Base-by-base conservation (phyloP, 371 early-diverging fungal species). In the Mucor sp. region DNA sequence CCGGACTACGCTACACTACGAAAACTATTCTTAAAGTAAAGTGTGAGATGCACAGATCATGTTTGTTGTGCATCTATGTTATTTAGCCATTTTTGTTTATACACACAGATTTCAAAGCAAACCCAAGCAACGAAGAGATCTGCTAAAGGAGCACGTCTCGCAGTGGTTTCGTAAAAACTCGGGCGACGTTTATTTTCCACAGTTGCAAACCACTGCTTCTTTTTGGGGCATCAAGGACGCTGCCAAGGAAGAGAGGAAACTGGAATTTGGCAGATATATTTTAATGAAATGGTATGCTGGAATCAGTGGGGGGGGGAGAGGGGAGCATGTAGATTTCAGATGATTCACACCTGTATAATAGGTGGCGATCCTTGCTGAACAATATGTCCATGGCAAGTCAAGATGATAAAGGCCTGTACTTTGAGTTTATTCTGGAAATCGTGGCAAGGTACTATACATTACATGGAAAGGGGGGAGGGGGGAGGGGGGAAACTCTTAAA, bases 341-440 rank as follows among this genome's bases (percentile, higher is more conserved):
- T 11, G 14, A 55, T 2, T 14, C 19, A 44, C 7, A 2, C n/a
- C 6, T 21, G 15, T 4, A 32, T 67, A 82, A 32, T 67, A 82
- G 82, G 82, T 82, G 82, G 82, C 69, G 71, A 27, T 63, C 72
- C 4, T 53, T 82, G 44, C 67, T 78, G 1, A 69, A 63, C 23
- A 74, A 64, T 3, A 60, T 79, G 14, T 63, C 66, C 14, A 70
- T 75, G 58, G 74, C 72, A 2, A 70, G 62, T 6, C 72, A 70
- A 62, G 76, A 80, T 27, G 81, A 81, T 28, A 66, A 75, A 63
- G 65, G 60, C 32, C 62, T 77, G 44, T 83, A 83, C 66, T 83
- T 74, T 70, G 83, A 83, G 28, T 74, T 77, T 57, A 78, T 83
- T 53, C 53, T 83, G 25, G 79, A 73, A 17, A 74, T 83, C 9